Conservation (phyloP, 345 rosid species). For the Eucalyptus victrix region DNA sequence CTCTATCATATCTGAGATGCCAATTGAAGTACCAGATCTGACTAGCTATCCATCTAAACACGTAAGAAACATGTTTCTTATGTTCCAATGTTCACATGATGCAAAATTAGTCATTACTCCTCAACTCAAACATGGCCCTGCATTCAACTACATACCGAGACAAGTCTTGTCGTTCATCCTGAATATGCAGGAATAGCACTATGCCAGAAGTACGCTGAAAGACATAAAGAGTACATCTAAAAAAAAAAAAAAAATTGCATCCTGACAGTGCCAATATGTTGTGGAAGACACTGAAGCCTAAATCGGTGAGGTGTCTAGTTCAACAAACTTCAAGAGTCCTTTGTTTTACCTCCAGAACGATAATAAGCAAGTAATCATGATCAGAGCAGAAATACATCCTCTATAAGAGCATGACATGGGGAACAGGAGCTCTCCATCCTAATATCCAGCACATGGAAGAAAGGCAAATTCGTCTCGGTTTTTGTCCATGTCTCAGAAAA, state of each 20-base stretch:
- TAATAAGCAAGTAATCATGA: not conserved
- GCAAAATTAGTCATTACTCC: not conserved
- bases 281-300: not conserved
- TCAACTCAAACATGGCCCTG: not conserved
- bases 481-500: not conserved
- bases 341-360: not conserved
- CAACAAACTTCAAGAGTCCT: not conserved
- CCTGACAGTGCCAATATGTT: not conserved
- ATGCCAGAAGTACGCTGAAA: not conserved
- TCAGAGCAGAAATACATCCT: not conserved
- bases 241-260: not conserved
- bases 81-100: not conserved
- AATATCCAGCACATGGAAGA: not conserved
- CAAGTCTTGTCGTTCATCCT: not conserved
- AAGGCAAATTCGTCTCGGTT: not conserved
- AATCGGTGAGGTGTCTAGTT: not conserved
- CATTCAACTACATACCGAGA: not conserved
- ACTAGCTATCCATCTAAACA: not conserved
- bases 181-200: not conserved
- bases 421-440: not conserved
- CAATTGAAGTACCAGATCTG: not conserved
- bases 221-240: not conserved
- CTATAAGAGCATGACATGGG: not conserved
- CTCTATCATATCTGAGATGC: not conserved
- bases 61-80: accelerated